Percentiles rank a stretch among this genome's conserved stretches.
Conservation (phyloP, 78 protist genomes). For the Emiliania huxleyi region DNA sequence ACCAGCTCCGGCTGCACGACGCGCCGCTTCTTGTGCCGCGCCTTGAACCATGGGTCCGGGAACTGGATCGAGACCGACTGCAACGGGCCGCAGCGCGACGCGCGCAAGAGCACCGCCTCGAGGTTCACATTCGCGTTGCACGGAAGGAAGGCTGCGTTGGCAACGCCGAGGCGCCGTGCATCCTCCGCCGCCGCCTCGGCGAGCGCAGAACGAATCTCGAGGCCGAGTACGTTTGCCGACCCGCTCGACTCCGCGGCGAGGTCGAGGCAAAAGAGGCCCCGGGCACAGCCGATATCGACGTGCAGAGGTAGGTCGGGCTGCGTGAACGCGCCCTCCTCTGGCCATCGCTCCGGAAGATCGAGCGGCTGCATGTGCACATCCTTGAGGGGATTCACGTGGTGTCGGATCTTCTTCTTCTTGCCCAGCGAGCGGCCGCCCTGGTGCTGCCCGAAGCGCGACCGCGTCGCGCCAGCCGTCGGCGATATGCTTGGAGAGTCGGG, state of each 20-base stretch:
- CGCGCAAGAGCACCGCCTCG: neutral
- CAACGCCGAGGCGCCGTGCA: neutral
- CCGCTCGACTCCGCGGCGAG: neutral
- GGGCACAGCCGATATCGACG: conserved; percentile 34
- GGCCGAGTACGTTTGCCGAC: conserved; percentile 3
- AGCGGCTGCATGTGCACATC: neutral
- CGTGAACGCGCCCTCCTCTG: neutral
- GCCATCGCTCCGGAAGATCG: neutral
- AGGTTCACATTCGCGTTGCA: neutral
- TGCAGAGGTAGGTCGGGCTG: neutral
- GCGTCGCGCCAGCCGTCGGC: too few relatives aligned
- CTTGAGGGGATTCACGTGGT: conserved; percentile 29
- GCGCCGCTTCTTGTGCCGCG: conserved; percentile 44
- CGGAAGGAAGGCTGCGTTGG: neutral
- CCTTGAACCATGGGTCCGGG: conserved; percentile 58
- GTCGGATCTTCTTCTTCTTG: neutral
- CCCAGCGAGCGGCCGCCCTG: neutral
- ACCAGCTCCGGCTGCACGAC: conserved; percentile 42
- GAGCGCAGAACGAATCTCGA: neutral
- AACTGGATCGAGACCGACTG: neutral
- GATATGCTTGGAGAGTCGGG: too few relatives aligned
- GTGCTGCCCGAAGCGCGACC: too few relatives aligned
- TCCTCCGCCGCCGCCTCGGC: neutral
- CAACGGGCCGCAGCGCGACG: too few relatives aligned
- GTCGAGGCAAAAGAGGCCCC: neutral